Conservation (phyloP, 495 filamentous ascomycete species). For the Tuber aestivum region DNA sequence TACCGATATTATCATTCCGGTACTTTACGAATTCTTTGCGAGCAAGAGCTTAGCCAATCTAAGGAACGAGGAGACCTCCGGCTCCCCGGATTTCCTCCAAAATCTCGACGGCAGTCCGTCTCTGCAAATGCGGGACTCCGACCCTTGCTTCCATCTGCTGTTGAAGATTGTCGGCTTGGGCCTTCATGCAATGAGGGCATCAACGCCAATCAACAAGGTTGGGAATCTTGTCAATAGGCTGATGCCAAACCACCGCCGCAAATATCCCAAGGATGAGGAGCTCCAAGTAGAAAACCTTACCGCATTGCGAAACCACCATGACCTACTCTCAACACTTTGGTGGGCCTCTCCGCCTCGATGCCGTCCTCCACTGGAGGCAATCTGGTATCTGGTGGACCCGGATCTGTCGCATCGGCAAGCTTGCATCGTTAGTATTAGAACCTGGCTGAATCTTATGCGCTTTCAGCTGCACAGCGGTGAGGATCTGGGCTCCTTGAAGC, state of each 20-base stretch:
- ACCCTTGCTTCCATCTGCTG: conserved; percentile 89
- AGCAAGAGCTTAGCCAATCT: conserved; percentile 66
- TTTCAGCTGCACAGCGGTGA: conserved; percentile 50
- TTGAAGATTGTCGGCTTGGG: conserved; percentile 74
- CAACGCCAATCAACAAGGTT: conserved; percentile 57
- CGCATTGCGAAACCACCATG: conserved; percentile 85
- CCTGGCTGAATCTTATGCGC: conserved; percentile 71
- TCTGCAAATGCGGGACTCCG: conserved; percentile 58
- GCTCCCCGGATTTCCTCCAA: conserved; percentile 73
- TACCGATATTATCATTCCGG: conserved; percentile 69
- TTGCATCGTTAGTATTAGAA: conserved; percentile 71
- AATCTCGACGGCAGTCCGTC: conserved; percentile 59
- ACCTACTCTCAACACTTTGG: conserved; percentile 82
- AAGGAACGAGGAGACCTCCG: conserved; percentile 66
- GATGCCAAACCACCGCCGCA: conserved; percentile 81
- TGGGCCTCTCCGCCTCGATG: conserved; percentile 69
- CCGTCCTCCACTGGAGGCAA: conserved; percentile 62
- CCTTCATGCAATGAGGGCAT: conserved; percentile 54
- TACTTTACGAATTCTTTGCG: conserved; percentile 87
- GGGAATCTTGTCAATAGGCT: conserved; percentile 70
- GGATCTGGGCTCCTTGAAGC: conserved; percentile 34
- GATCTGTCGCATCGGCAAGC: conserved; percentile 76
- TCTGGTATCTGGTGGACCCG: conserved; percentile 73
- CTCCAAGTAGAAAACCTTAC: conserved; percentile 72
- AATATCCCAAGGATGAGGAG: conserved; percentile 74